Evolutionary conservation across 257 asterid genomes (phyloP), one percentile per base, ranked within the genome.

Genomic region (Lithospermum erythrorhizon): DNA sequence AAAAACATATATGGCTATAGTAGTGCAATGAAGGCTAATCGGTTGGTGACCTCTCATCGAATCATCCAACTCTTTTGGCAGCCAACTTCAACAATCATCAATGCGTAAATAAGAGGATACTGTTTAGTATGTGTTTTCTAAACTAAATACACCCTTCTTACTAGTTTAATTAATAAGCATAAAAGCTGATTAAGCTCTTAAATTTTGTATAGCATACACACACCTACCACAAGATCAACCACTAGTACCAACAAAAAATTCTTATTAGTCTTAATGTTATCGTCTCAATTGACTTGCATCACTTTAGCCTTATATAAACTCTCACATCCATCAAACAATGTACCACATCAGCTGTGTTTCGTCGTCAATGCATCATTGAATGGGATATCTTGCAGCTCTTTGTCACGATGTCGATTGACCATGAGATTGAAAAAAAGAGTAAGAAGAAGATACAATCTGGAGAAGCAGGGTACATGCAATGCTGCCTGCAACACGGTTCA

Each of bases 381-480:
- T 6, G 23, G 7, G 32, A 24, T 54, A n/a, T 21, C 1, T 54
- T 1, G 30, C 4, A 6, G 4, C 14, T 11, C 32, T 55, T 55
- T 22, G 29, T 2, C 21, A 22, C 14, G 8, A 22, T 14, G 27
- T 22, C 37, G 15, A 22, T 6, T 7, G 57, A 8, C 19, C 5
- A 53, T 7, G 21, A 22, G 25, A 35, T 35, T 5, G 14, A 35
- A 35, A 35, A 10, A 13, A 35, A 35, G 23, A 13, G 32, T 1
- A 23, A 56, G 60, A 56, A 56, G 60, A 17, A 18, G 17, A 22
- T 22, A 56, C 60, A 56, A 56, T 37, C 60, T 56, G 60, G 60
- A 56, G 60, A 56, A 56, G 60, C 60, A 56, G 60, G 60, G 60
- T 19, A 56, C 60, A 56, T 56, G 60, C 60, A 22, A 1, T 20